Evolutionary conservation across 164 flowering plant species (phyloP), one percentile per base, ranked within the genome.

Genomic region (Aristolochia contorta): DNA sequence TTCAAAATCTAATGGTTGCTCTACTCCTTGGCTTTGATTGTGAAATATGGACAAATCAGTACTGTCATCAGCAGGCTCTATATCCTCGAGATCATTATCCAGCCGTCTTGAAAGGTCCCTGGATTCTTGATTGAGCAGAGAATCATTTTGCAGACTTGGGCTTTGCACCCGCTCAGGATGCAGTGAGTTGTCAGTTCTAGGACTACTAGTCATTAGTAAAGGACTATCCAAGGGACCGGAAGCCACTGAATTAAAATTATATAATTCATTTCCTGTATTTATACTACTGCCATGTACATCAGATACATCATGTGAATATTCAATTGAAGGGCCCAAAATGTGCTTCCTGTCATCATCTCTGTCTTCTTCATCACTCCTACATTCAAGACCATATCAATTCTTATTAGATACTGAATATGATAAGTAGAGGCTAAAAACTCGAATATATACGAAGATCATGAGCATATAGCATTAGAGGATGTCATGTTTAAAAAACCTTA

Each of bases 341-440:
- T 71, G 77, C 56, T 67, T 79, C 69, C 75, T 75, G 7, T 84
- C 71, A 69, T 79, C 82, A 51, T 79, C 94, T 4, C 59, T 75
- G 47, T 85, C 97, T 63, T 84, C 91, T 61, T 82, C 96, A 71
- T 90, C 95, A 69, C 89, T 85, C 85, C 96, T 88, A 64, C 79
- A 81, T 66, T n/a, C 54, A 47, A 45, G 19, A 49, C 14, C 16
- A 45, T 45, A n/a, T 3, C 8, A 63, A 25, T 55, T 18, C 47
- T 6, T 16, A 12, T 41, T 6, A 24, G 2, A 54, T 8, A n/a
- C 24, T 23, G 5, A 45, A 20, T 23, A 51, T 14, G 50, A 27
- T 45, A 59, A 16, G 16, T 16, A 15, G 45, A 56, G 41, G 12
- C 7, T 25, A n/a, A 8, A 46, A 46, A 56, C 12, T 25, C 41